Percentiles rank a stretch among this genome's conserved stretches.
Conservation (phyloP, 2,329 filamentous ascomycete genomes). For the Aspergillus sp. region DNA sequence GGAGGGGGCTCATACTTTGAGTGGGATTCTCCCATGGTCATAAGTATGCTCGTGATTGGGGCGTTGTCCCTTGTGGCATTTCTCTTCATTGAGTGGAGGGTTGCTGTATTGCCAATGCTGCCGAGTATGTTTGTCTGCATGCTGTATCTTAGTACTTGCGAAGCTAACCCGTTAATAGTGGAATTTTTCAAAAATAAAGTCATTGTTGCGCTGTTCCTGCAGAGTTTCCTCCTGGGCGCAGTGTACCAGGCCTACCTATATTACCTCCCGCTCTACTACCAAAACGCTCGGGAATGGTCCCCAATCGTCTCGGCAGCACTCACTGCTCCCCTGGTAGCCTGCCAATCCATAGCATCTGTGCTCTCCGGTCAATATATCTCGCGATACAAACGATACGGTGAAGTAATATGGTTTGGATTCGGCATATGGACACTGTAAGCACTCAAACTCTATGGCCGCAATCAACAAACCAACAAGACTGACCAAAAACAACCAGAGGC, state of each 20-base stretch:
- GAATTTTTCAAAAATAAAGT: slow-evolving; percentile 56
- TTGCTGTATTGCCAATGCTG: slow-evolving; percentile 59
- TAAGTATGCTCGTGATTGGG: slow-evolving; percentile 58
- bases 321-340: slow-evolving; percentile 50
- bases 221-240: slow-evolving; percentile 61
- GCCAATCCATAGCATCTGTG: slow-evolving; percentile 43
- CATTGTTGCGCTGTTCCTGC: slow-evolving; percentile 55
- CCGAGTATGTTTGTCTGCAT: slow-evolving; percentile 36
- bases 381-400: slow-evolving; percentile 56
- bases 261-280: slow-evolving; percentile 62
- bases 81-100: slow-evolving; percentile 56
- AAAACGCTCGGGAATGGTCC: slow-evolving; percentile 53
- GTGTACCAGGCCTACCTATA: slow-evolving; percentile 62
- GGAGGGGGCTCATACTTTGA: slow-evolving; percentile 59
- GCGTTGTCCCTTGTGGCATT: slow-evolving; percentile 49
- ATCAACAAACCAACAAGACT: not conserved
- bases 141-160: not conserved
- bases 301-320: slow-evolving; percentile 53
- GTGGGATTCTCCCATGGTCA: slow-evolving; percentile 58
- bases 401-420: slow-evolving; percentile 55
- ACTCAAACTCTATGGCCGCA: not conserved
- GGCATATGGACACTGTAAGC: slow-evolving; percentile 48
- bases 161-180: not conserved
- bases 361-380: slow-evolving; percentile 60
- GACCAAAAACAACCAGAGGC: slow-evolving; percentile 33